These are phyloP conservation scores for Xerocomus spinulosus DNA, from an alignment of 768 basidiomycete genomes.

Conservation along the genomic window DNA sequence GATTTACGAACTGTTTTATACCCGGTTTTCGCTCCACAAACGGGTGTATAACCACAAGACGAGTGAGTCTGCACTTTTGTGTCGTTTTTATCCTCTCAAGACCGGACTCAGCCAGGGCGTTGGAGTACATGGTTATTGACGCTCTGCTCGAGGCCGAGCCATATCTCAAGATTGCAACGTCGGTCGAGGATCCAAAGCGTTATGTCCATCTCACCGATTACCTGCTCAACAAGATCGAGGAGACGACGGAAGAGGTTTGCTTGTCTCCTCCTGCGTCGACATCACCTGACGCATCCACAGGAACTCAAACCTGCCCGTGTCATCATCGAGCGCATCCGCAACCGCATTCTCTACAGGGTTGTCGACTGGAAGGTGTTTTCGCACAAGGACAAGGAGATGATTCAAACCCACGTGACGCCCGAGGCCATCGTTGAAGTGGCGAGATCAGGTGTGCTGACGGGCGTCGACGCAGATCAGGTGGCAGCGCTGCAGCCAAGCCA, in stretches of 20 bases:
- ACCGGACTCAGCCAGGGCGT: constrained; percentile 52
- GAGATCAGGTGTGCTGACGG: constrained; percentile 21
- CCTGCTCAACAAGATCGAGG: constrained; percentile 58
- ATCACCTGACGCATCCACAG: constrained; percentile 31
- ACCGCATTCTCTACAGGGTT: constrained; percentile 61
- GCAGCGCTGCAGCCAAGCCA: constrained; percentile 40
- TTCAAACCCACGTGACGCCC: constrained; percentile 33
- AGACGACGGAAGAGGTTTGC: constrained; percentile 34
- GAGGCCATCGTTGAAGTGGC: constrained; percentile 43
- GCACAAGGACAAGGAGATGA: constrained; percentile 26
- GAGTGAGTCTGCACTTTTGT: constrained; percentile 23
- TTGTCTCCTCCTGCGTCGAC: no score
- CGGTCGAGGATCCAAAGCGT: constrained; percentile 51
- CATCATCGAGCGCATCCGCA: constrained; percentile 58
- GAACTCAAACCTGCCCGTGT: constrained; percentile 52
- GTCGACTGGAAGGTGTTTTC: constrained; percentile 62
- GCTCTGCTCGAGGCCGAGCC: constrained; percentile 68
- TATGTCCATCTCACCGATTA: constrained; percentile 67
- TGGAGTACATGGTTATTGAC: constrained; percentile 85
- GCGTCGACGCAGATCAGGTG: constrained; percentile 28
- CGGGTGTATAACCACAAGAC: constrained; percentile 80
- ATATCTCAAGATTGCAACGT: constrained; percentile 52
- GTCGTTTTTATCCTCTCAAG: neutral
- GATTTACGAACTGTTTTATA: constrained; percentile 68
- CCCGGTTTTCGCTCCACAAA: constrained; percentile 78